These are phyloP conservation scores for Rhodamnia argentea DNA, from an alignment of 345 rosid species.

Conservation along the genomic window DNA sequence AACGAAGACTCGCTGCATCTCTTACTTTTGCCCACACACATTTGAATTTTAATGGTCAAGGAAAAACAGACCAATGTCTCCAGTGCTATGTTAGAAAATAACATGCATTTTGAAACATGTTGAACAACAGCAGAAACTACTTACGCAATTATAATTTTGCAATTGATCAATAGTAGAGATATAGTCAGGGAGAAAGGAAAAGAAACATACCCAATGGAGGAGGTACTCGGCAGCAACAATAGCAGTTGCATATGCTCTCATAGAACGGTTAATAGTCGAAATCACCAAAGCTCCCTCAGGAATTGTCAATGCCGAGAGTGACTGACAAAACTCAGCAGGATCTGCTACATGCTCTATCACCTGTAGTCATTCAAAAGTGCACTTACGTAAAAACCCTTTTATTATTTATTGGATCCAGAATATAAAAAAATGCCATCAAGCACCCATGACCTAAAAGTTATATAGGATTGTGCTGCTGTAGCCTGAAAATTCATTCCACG, in stretches of 20 bases:
- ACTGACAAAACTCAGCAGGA: conserved; percentile 88
- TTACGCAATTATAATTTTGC: background rate
- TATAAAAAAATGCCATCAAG: background rate
- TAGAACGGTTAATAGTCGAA: conserved; percentile 78
- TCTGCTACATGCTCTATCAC: conserved; percentile 94
- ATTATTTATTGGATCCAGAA: background rate
- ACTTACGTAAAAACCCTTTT: background rate
- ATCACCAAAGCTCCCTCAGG: conserved; percentile 66
- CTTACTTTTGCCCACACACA: background rate
- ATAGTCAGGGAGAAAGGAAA: background rate
- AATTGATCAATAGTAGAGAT: background rate
- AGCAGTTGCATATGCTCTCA: conserved; percentile 80
- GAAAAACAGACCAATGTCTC: background rate
- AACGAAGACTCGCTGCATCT: background rate
- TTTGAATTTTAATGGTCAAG: background rate
- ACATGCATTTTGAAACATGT: background rate
- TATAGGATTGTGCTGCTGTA: background rate
- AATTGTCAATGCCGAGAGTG: conserved; percentile 53
- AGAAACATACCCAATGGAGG: conserved; percentile 62
- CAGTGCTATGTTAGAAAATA: background rate
- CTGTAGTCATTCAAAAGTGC: conserved; percentile 18
- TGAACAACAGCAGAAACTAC: background rate
- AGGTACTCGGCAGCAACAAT: conserved; percentile 88
- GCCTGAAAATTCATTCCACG: background rate
- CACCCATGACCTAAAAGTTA: background rate